Evolutionary conservation across 768 basidiomycete genomes (phyloP), one percentile per base, ranked within the genome.

Genomic region (Boletus subcaerulescens): DNA sequence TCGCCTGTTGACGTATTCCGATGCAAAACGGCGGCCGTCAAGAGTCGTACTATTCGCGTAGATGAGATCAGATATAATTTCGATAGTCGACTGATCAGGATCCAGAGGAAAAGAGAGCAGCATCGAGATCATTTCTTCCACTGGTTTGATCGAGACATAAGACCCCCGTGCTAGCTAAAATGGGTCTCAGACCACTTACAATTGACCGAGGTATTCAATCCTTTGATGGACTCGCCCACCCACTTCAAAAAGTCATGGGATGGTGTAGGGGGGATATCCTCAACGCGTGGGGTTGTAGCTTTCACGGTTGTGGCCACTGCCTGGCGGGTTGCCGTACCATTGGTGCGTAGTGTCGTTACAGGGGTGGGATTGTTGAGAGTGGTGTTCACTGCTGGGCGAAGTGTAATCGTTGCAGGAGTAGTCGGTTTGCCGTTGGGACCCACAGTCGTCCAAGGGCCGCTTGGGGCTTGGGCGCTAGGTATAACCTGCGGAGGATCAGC

Each of bases 91-190:
- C 61, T 83, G 75, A 62, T 89, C 91, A 18, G 89, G 91, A 60
- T 98, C 94, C 48, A 98, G 72, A 4, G 96, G 91, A 78, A 99
- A 98, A 1, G 90, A 86, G 24, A 99, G 81, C 22, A 99, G 76
- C 93, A 98, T 96, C 44, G 90, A 87, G 65, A 93, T 86, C 67
- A 98, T 94, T 62, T 98, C 97, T 69, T 98, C 97, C 50, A 96
- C 95, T 97, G 44, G 51, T 65, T 55, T 18, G 45, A 53, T 49
- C 43, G n/a, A 51, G 47, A 59, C 20, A 56, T 65, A 32, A 67
- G 60, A 65, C 40, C n/a, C 18, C 56, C 38, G 36, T 44, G 50
- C 41, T 38, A 53, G 43, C 24, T 36, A 22, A 32, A 47, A 56
- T 22, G 39, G 32, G 24, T 49, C 39, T 46, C 17, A 35, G 43